Conservation (phyloP, 768 basidiomycete genomes). For the Tricholoma sp. region DNA sequence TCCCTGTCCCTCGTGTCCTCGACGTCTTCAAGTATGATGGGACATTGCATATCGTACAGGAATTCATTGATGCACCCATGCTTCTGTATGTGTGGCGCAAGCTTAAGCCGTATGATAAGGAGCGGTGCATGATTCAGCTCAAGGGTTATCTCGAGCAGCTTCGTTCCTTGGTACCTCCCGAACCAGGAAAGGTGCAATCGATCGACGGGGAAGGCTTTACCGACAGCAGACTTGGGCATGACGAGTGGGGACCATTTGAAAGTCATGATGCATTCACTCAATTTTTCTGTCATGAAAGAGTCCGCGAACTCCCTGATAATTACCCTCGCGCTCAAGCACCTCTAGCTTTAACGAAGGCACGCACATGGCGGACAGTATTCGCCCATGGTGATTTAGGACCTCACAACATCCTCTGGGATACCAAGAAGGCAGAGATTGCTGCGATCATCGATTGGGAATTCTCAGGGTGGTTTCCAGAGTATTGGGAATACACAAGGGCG, state of each 20-base stretch:
- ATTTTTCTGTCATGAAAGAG: neutral
- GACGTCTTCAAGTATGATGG: slow-evolving; percentile 10
- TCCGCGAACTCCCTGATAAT: neutral
- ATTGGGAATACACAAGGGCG: neutral
- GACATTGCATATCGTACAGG: slow-evolving; percentile 9
- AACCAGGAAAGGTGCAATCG: slow-evolving; percentile 7
- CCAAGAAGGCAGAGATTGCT: slow-evolving; percentile 5
- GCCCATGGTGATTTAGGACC: slow-evolving; percentile 15
- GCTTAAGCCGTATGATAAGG: slow-evolving; percentile 1
- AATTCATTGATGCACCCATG: slow-evolving; percentile 9
- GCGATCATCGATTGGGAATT: slow-evolving; percentile 15
- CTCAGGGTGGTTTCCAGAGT: slow-evolving; percentile 14
- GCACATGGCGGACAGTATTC: slow-evolving; percentile 9
- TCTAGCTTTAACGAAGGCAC: neutral
- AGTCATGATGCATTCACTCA: neutral
- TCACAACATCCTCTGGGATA: slow-evolving; percentile 11
- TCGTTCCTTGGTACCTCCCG: neutral
- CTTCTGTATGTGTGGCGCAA: slow-evolving; percentile 10
- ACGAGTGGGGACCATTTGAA: slow-evolving; percentile 10
- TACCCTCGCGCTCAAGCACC: neutral
- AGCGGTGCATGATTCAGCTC: slow-evolving; percentile 7
- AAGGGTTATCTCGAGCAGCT: slow-evolving; percentile 11
- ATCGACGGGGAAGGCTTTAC: slow-evolving; percentile 5
- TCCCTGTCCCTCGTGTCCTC: slow-evolving; percentile 11
- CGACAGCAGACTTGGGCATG: slow-evolving; percentile 4